These are phyloP conservation scores for Acer negundo DNA, from an alignment of 345 rosid genomes.

Conservation along the genomic window DNA sequence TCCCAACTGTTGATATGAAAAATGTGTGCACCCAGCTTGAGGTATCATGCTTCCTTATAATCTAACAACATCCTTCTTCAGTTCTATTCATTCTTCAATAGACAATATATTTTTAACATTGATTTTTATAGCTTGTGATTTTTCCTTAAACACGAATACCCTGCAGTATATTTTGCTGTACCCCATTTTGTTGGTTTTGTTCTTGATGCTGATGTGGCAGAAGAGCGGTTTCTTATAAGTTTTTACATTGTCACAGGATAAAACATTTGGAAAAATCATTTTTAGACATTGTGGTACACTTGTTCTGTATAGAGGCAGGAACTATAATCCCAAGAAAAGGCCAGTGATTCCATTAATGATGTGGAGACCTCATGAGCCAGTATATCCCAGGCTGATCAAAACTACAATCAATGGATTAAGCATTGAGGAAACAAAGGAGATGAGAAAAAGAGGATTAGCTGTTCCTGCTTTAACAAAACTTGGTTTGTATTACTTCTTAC, in stretches of 20 bases:
- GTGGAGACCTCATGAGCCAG: slow-evolving; percentile 95
- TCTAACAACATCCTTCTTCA: neutral
- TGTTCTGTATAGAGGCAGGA: slow-evolving; percentile 80
- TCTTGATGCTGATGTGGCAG: neutral
- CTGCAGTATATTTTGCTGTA: neutral
- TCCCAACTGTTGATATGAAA: slow-evolving; percentile 89
- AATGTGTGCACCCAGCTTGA: slow-evolving; percentile 82
- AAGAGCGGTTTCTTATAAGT: slow-evolving; percentile 3
- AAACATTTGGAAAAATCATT: slow-evolving; percentile 73
- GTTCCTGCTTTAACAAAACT: slow-evolving; percentile 78
- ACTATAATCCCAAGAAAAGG: slow-evolving; percentile 74
- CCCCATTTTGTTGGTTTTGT: neutral
- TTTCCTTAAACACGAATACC: slow-evolving; percentile 1
- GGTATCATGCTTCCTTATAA: slow-evolving; percentile 44
- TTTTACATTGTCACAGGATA: slow-evolving; percentile 45
- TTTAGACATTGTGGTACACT: slow-evolving; percentile 74
- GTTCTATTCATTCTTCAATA: neutral
- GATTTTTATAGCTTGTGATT: neutral
- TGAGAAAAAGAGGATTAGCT: slow-evolving; percentile 81
- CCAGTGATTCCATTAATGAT: slow-evolving; percentile 83
- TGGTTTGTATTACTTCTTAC: slow-evolving; percentile 36
- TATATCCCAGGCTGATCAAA: slow-evolving; percentile 82
- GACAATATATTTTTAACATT: neutral
- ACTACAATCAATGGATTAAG: slow-evolving; percentile 81
- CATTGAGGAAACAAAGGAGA: slow-evolving; percentile 81